Base-by-base conservation (phyloP, 208 protist genomes). In the Leishmania braziliensis region DNA sequence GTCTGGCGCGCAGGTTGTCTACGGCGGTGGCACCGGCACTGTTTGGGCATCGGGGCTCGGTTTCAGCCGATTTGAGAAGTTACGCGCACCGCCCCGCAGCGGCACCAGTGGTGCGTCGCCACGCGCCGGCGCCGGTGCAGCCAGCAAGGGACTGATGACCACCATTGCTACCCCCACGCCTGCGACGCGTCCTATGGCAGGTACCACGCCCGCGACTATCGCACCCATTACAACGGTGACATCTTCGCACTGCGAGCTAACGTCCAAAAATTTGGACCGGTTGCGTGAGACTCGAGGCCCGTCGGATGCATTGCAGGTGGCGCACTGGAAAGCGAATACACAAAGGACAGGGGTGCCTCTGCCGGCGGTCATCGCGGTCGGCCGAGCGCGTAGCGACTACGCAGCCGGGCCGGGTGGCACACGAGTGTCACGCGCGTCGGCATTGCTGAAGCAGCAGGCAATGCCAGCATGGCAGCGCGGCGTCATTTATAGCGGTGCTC, bases 1-100 rank as follows among this genome's bases (percentile, higher is more conserved):
- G 81, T 84, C 81, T 26, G 81, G 75, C 12, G 81, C 81, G 29
- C 54, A 77, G 26, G 75, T 84, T 12, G 6, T 62, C 46, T 70
- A 77, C 46, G 69, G 69, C 69, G 69, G 69, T 36, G 29, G 46
- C 20, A 18, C 26, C 46, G 69, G 69, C 10, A 5, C 69, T 26
- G 46, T 9, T 8, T 76, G 72, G 72, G 12, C 72, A 33, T n/a
- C 43, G n/a, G 51, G 50, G 1, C 26, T 43, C 51, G 33, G 72
- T 2, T 51, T 76, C n/a, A 43, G 46, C 48, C 60, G 18, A 10
- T 58, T 76, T n/a, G 72, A 76, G 14, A 76, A 76, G 29, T 20
- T 76, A 8, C 72, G 72, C 70, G 48, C 14, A 10, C 36, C 36
- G 9, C 36, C 70, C 43, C 36, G 46, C 70, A 54, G 70, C 70